Evolutionary conservation across 2,329 filamentous ascomycete species (phyloP), one percentile per base, ranked within the genome.

Genomic region (Pseudogymnoascus sp.): DNA sequence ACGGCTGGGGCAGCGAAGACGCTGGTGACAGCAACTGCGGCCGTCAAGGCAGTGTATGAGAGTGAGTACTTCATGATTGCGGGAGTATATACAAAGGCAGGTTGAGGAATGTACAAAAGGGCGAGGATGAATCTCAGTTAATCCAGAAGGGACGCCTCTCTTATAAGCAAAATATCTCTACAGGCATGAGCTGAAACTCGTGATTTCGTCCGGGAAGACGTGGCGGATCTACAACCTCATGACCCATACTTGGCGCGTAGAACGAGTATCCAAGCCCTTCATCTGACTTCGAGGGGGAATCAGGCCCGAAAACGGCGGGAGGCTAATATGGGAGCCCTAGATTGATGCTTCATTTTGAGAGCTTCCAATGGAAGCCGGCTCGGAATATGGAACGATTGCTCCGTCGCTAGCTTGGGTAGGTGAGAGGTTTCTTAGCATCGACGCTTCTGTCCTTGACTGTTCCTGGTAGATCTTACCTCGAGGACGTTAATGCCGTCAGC

Each of bases 211-310:
- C 50, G 50, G 50, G 50, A 56, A 18, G 50, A 18, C 28, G 50
- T 56, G 50, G 50, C 50, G 50, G 50, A 56, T 56, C 50, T 56
- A 34, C 50, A 56, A 18, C 50, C n/a, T 56, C 50, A 34, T 56
- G 46, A 31, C 25, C 46, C 46, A 53, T 53, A 53, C n/a, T 8
- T 53, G 46, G 46, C 46, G 6, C n/a, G 25, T 11, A 31, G 7
- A 31, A 53, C 14, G 25, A 31, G 23, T 16, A n/a, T 53, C 46
- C 23, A 28, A 53, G 25, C 25, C 46, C n/a, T 34, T 34, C n/a
- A 56, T 56, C 12, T 56, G 50, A n/a, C 28, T 2, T n/a, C 5
- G 50, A 34, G 50, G n/a, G 18, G 50, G 50, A 56, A 56, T 28
- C 50, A 56, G 50, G 50, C 50, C 50, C 50, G 50, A 56, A 56